Evolutionary conservation across 495 filamentous ascomycete genomes (phyloP).

Genomic region (Articulospora tetracladia): DNA sequence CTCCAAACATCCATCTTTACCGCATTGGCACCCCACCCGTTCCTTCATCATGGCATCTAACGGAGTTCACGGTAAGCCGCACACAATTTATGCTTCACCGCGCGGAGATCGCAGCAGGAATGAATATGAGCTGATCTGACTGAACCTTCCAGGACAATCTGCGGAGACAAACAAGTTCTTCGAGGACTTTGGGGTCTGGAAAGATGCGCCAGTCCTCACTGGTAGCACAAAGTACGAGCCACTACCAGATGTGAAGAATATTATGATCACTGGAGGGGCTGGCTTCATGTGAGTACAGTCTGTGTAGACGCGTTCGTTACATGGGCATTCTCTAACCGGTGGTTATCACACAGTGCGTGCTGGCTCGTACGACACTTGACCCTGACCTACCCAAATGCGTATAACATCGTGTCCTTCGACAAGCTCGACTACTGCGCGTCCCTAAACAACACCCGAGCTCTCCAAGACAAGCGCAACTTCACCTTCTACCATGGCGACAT

Average conservation of each 20-base stretch:
- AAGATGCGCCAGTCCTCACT: constrained; percentile 58
- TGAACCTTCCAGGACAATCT: not conserved
- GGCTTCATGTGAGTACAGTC: constrained; percentile 61
- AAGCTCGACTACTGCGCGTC: constrained; percentile 73
- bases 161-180: constrained; percentile 33
- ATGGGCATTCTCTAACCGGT: constrained; percentile 2
- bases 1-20: not conserved
- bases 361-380: constrained; percentile 71
- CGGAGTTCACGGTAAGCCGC: not conserved
- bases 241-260: constrained; percentile 59
- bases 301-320: not conserved
- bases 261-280: constrained; percentile 69
- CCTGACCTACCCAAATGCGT: constrained; percentile 60
- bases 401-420: constrained; percentile 73
- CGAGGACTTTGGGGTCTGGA: constrained; percentile 55
- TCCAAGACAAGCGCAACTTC: constrained; percentile 63
- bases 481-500: constrained; percentile 72
- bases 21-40: not conserved
- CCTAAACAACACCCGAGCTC: constrained; percentile 61
- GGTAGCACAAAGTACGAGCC: constrained; percentile 63
- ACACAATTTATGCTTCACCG: not conserved
- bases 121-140: not conserved
- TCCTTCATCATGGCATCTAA: not conserved
- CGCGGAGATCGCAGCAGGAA: not conserved
- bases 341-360: constrained; percentile 46